Evolutionary conservation across 352 stramenopile species (phyloP), one percentile per base, ranked within the genome.

Genomic region (Phytopythium ostracodes): DNA sequence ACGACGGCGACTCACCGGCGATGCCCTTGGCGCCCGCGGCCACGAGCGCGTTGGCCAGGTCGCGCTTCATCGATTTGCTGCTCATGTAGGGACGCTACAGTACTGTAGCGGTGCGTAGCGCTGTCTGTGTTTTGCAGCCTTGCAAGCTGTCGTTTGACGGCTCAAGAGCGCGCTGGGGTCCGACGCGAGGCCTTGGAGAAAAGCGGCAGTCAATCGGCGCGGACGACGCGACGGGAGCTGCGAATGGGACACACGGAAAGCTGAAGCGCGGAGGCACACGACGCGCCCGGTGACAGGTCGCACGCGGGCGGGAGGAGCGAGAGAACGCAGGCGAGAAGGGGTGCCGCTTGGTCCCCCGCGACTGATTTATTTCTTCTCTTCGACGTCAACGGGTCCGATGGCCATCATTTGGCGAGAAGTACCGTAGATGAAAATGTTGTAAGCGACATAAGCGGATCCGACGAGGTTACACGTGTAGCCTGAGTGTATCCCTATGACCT

Each of bases 1-100:
- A n/a, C 4, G n/a, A 14, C 20, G 4, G 14, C 11, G 5, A 59
- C 60, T 12, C 51, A 80, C 72, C 56, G 2, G 67, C 64, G 38
- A 80, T 59, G n/a, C 70, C 66, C 60, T 62, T 50, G 0, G 72
- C 71, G 56, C 67, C 58, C 38, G 72, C 63, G 42, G 59, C 55
- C 38, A 77, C 27, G 11, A 80, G 56, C 10, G 62, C 63, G 33
- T 69, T 71, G 11, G 64, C 66, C 10, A 80, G 56, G 27, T 76
- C 66, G 64, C 68, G 71, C 58, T 62, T 64, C 66, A 73, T 71
- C 18, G 36, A 6, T 43, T 12, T 11, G 25, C 11, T 24, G 53
- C 12, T 49, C 22, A 15, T 46, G 33, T 10, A 1, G 20, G 35
- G n/a, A 6, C 11, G 35, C 35, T 36, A n/a, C n/a, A n/a, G n/a